Conservation (phyloP, 345 rosid species). For the Salix suchowensis region DNA sequence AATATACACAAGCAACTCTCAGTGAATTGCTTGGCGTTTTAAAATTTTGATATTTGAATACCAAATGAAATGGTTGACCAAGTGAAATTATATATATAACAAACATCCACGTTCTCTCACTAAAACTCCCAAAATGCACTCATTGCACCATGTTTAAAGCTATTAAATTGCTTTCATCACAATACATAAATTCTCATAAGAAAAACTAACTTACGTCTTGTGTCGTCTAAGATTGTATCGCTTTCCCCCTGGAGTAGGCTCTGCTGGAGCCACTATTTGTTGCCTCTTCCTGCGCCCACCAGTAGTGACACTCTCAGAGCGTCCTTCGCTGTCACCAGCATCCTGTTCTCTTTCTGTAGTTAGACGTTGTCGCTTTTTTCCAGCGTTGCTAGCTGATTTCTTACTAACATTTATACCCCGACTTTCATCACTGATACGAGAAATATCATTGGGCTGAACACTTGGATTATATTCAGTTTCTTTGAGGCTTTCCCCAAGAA, state of each 20-base stretch:
- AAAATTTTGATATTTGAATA: too few relatives aligned
- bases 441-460: constrained; percentile 19
- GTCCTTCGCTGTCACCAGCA: constrained; percentile 62
- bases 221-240: constrained; percentile 79
- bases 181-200: neutral
- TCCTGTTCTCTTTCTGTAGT: constrained; percentile 46
- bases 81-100: too few relatives aligned
- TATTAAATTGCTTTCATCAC: too few relatives aligned
- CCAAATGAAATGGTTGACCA: too few relatives aligned
- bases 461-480: constrained; percentile 25
- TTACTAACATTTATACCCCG: constrained; percentile 28
- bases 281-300: constrained; percentile 64
- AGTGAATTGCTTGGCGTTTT: too few relatives aligned
- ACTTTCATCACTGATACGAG: constrained; percentile 25
- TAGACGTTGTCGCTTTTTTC: constrained; percentile 51
- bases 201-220: constrained; percentile 48
- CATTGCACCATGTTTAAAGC: neutral
- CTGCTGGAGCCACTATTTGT: constrained; percentile 38
- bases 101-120: neutral
- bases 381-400: constrained; percentile 30
- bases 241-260: constrained; percentile 48
- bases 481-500: constrained; percentile 38
- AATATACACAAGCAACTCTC: too few relatives aligned
- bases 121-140: neutral
- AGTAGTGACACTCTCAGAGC: constrained; percentile 53